These are phyloP conservation scores for Phytophthora constricta DNA, from an alignment of 352 stramenopile species.

Conservation along the genomic window DNA sequence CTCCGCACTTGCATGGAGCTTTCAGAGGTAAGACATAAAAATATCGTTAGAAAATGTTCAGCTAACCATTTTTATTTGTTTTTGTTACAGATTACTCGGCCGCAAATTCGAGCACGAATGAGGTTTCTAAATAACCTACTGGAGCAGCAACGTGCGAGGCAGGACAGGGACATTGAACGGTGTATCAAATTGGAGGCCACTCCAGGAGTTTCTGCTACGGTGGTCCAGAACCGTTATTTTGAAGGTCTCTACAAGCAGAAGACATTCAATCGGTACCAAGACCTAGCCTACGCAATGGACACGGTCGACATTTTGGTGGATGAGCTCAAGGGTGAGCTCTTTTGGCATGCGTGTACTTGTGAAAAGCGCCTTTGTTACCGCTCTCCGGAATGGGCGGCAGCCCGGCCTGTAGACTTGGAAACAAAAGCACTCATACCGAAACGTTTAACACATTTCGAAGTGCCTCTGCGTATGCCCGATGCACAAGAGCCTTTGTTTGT, in stretches of 20 bases:
- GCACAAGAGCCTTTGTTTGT: not conserved
- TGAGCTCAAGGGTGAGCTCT: not conserved
- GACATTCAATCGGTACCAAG: not conserved
- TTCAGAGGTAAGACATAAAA: constrained; percentile 1
- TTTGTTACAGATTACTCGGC: not conserved
- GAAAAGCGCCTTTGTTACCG: not conserved
- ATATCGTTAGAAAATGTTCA: not conserved
- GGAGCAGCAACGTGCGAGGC: not conserved
- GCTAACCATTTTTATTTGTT: not conserved
- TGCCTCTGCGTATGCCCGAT: not conserved
- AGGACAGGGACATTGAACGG: not conserved
- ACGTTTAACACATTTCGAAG: not conserved
- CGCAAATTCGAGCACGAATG: not conserved
- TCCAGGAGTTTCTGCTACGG: not conserved
- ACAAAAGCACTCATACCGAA: not conserved
- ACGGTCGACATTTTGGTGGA: not conserved
- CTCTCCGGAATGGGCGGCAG: not conserved
- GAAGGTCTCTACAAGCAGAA: not conserved
- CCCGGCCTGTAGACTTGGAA: not conserved
- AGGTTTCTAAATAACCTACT: not conserved
- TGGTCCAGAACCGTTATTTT: not conserved
- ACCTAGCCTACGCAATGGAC: not conserved
- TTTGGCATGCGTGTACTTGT: not conserved
- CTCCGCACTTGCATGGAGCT: constrained; percentile 1
- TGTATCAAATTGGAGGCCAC: not conserved